Evolutionary conservation across 2,329 filamentous ascomycete species (phyloP), one percentile per base, ranked within the genome.

Genomic region (Talaromyces marneffei): DNA sequence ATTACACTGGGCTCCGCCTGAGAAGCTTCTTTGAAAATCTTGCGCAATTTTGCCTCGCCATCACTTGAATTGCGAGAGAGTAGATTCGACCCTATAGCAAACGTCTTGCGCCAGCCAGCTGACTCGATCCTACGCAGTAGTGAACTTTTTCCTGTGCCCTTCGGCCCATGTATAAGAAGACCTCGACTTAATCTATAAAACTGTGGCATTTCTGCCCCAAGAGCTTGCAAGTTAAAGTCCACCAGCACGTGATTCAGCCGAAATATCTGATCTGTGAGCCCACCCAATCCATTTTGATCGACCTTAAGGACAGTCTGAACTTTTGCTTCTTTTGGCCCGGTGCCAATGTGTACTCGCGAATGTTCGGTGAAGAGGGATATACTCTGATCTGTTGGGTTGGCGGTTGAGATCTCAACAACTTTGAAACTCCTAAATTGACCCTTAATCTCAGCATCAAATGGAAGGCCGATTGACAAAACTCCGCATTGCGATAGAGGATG

Each of bases 101-200:
- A 82, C 0, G 92, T 85, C 42, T 83, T 84, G 23, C 84, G 85
- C 90, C 91, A 96, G 62, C 82, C 82, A 0, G 86, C 84, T 6
- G 79, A 81, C 8, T 86, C 83, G 20, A 97, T 80, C 33, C 84
- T 83, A 16, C 87, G 74, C 1, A 97, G 78, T 0, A 97, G 79
- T 65, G 89, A 82, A 0, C 86, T 88, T 77, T 97, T 97, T 25
- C 93, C 93, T 0, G 90, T 95, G 10, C 93, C 92, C 64, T 85
- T 85, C 18, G 90, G 87, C 14, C 93, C 93, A 71, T 95, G 87
- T 4, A 97, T 79, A 25, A 94, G 81, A 37, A 94, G 82, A 0
- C 85, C 86, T 57, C 83, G 83, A 77, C 66, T 75, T 67, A 70
- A 72, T 68, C 68, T 71, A 66, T 73, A 77, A 60, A 72, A 82